Conservation (phyloP, 148 eudicot species). For the Rhododendron henanense region DNA sequence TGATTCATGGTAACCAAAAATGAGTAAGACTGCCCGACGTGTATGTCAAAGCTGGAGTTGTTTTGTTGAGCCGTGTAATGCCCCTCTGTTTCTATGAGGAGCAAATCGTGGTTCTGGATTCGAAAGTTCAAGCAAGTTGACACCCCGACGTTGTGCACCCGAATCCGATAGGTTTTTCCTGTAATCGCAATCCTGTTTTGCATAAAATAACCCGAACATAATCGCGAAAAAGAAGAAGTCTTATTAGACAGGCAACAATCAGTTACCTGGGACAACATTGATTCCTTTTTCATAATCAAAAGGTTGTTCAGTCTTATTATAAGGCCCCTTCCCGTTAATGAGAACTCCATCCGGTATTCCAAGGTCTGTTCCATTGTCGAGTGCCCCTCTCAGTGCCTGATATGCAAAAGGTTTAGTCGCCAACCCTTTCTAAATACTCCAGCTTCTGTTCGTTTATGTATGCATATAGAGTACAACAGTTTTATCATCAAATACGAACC, state of each 20-base stretch:
- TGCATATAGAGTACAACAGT: not conserved
- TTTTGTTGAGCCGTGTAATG: constrained; percentile 86
- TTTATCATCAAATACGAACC: not conserved
- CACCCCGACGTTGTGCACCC: constrained; percentile 88
- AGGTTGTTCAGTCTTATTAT: not conserved
- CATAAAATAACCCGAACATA: not conserved
- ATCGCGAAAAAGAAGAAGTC: not conserved
- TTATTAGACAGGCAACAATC: not conserved
- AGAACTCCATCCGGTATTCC: constrained; percentile 97
- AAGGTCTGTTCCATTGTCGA: too few relatives aligned
- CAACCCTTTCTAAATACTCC: not conserved
- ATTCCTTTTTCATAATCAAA: constrained; percentile 42
- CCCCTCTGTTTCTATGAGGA: constrained; percentile 86
- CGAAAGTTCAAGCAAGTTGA: constrained; percentile 90
- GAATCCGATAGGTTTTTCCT: constrained; percentile 86
- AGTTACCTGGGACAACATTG: constrained; percentile 65
- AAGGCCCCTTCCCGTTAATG: constrained; percentile 96
- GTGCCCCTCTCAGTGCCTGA: too few relatives aligned
- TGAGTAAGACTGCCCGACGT: constrained; percentile 89
- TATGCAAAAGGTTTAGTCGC: too few relatives aligned
- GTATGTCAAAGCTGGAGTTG: constrained; percentile 83
- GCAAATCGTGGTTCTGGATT: constrained; percentile 79
- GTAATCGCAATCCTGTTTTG: not conserved
- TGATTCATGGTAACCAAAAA: constrained; percentile 85
- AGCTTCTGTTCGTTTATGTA: not conserved